Base-by-base conservation (phyloP, 768 basidiomycete genomes). In the Paxillus ammoniavirescens region DNA sequence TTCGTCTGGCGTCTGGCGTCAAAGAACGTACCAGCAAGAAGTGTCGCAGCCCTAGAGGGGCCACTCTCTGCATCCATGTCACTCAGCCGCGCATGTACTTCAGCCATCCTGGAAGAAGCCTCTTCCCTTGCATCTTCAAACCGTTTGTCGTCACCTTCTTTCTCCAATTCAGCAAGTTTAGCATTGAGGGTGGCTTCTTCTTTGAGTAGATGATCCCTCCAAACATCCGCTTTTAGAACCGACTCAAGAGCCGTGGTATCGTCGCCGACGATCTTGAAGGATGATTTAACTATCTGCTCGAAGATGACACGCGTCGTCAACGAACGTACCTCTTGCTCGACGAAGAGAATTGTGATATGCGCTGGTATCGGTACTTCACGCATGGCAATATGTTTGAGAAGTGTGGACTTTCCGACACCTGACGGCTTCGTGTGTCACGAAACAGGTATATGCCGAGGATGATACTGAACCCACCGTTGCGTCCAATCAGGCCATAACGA, bases 61-160 rank as follows among this genome's bases (percentile, higher is more conserved):
- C 94, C 97, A 66, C 90, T 96, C 66, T 91, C 96, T 3, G 96
- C 96, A 60, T 99, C 97, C 87, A 99, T 98, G 46, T 99, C 97
- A n/a, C 93, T 85, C 43, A 98, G 72, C 44, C 89, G 82, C 43
- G 87, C 75, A 66, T 98, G 97, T 5, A 97, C 89, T 57, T 99
- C 96, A 2, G 89, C 86, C 31, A 98, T 69, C 50, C 94, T 79
- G 8, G 82, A 77, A 2, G 87, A 84, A 2, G 91, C 79, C 58
- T 95, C 95, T 64, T 97, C 94, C 61, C 89, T 81, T 13, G 89
- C 86, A 62, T 91, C 91, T 61, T 88, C 90, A 37, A 90, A 84
- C 14, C 86, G 80, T 59, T 87, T 89, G 47, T 91, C 90, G 56
- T 91, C 89, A 5, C 82, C 80, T 61, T 89, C 83, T 21, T 70